Evolutionary conservation across 2,329 filamentous ascomycete species (phyloP).

Genomic region (Fusarium sp.): DNA sequence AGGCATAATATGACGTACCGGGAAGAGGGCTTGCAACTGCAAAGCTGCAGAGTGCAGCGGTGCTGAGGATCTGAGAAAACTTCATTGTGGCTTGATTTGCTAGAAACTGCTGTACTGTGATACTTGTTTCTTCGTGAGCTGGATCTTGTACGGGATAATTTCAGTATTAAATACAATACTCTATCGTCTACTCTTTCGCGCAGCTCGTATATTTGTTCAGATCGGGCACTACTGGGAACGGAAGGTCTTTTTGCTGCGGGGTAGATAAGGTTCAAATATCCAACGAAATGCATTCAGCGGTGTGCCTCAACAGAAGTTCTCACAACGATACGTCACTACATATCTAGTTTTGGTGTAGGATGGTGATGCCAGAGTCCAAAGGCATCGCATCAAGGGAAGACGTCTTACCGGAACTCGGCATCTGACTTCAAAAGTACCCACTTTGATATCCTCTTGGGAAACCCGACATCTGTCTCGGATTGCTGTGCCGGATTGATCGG

Average conservation of each 20-base stretch:
- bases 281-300: not conserved
- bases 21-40: not conserved
- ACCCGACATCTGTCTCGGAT: not conserved
- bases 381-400: not conserved
- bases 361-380: not conserved
- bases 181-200: accelerated
- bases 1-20: accelerated
- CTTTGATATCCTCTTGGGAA: not conserved
- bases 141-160: accelerated
- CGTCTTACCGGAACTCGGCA: not conserved
- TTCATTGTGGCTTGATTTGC: not conserved
- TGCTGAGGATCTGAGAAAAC: not conserved
- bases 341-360: not conserved
- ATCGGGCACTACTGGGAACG: not conserved
- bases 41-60: not conserved
- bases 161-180: not conserved
- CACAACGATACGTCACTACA: not conserved
- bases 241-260: not conserved
- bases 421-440: not conserved
- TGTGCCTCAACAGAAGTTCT: not conserved
- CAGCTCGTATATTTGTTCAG: not conserved
- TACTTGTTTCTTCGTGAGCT: not conserved
- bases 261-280: not conserved
- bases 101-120: not conserved
- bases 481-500: not conserved